Evolutionary conservation across 192 early-diverging fungal species (phyloP).

Genomic region (Oehlia diaphana): DNA sequence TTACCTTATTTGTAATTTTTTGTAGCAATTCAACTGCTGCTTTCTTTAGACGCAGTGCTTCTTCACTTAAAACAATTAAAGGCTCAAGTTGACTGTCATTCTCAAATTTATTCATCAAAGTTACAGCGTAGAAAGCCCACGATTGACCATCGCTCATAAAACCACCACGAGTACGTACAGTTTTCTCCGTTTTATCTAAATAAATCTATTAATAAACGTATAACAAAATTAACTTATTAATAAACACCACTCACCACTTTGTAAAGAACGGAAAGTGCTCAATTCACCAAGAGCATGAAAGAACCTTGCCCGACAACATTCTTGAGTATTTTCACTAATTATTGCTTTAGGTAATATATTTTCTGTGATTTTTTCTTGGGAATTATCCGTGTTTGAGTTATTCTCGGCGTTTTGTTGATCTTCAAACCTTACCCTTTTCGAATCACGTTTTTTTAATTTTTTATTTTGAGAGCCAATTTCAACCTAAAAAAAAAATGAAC

Average conservation of each 20-base stretch:
- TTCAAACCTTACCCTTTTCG: slow-evolving; percentile 10
- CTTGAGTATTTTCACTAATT: slow-evolving; percentile 55
- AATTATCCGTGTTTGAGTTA: not conserved
- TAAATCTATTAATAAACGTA: not conserved
- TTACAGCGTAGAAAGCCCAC: slow-evolving; percentile 59
- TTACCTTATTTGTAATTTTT: slow-evolving; percentile 41
- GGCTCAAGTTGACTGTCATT: slow-evolving; percentile 39
- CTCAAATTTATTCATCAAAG: slow-evolving; percentile 48
- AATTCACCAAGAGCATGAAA: slow-evolving; percentile 71
- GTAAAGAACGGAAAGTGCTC: slow-evolving; percentile 48
- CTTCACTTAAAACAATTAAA: slow-evolving; percentile 38
- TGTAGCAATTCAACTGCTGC: slow-evolving; percentile 38
- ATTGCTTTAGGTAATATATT: slow-evolving; percentile 48
- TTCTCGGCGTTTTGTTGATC: not conserved
- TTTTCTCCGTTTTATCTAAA: not conserved
- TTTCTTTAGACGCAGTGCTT: slow-evolving; percentile 44
- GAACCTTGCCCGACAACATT: slow-evolving; percentile 63
- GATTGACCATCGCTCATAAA: slow-evolving; percentile 56
- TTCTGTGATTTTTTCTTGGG: not conserved
- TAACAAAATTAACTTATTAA: not conserved
- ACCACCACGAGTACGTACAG: slow-evolving; percentile 29
- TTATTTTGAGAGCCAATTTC: not conserved
- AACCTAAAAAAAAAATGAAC: not conserved
- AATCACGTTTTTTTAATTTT: not conserved
- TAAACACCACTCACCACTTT: slow-evolving; percentile 27